Evolutionary conservation across 306 rosid species (phyloP), one percentile per base, ranked within the genome.

Genomic region (Quercus agrifolia): DNA sequence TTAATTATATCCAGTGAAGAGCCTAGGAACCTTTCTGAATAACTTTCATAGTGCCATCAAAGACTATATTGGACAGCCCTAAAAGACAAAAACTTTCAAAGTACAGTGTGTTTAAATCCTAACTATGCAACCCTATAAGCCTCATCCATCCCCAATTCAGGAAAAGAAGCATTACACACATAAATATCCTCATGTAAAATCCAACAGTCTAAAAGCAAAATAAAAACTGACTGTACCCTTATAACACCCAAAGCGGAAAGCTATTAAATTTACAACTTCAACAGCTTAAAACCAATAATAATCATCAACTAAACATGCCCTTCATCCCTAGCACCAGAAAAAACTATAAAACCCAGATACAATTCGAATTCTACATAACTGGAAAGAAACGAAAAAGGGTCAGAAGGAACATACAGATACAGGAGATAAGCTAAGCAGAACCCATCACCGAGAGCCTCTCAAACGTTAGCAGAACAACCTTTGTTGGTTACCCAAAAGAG

Each of bases 371-470:
- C 38, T 6, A 5, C 23, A 66, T 38, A 56, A 44, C 38, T 7
- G 17, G 49, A 57, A 2, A 33, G 78, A 56, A 70, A 27, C 15
- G 58, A 21, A 23, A 28, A 6, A 56, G 56, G 1, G 41, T 51
- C 54, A 62, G 28, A 13, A 14, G 35, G 69, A 44, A 76, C 86
- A 31, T 78, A 83, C 77, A 20, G 71, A 54, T 6, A 58, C 19
- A 76, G 58, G 15, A 51, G 52, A 6, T 46, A 70, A 56, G 78
- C 77, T 76, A 28, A 51, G 55, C 74, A 77, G 74, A 79, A 35
- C 51, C 51, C 76, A 23, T 77, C 59, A 56, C 54, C 67, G 21
- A 31, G 7, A 64, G 31, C 18, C n/a, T n/a, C 46, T 11, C 21
- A 73, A 17, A 18, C 55, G 15, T 18, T 31, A 19, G 55, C 68